Conservation (phyloP, 2,329 filamentous ascomycete genomes). For the Elsinoe perseae region DNA sequence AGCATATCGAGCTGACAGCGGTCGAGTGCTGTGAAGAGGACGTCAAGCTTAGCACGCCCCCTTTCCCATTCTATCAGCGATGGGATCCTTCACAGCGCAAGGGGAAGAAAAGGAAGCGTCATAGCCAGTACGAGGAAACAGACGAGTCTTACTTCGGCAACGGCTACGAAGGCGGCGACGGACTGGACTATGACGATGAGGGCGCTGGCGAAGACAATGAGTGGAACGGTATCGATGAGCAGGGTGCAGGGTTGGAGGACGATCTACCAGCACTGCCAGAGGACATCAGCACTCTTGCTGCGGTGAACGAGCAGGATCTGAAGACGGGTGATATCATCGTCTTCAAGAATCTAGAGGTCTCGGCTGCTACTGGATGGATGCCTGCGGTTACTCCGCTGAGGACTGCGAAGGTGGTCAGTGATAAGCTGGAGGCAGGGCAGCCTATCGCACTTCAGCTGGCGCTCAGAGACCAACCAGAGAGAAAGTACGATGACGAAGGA, state of each 20-base stretch:
- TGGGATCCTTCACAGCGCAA: slow-evolving; percentile 70
- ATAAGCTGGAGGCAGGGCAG: slow-evolving; percentile 18
- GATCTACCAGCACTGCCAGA: slow-evolving; percentile 58
- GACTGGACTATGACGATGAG: slow-evolving; percentile 39
- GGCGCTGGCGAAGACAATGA: slow-evolving; percentile 23
- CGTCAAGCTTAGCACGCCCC: slow-evolving; percentile 63
- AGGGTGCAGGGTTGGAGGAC: slow-evolving; percentile 36
- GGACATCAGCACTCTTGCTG: slow-evolving; percentile 48
- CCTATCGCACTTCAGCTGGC: slow-evolving; percentile 58
- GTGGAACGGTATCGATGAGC: slow-evolving; percentile 21
- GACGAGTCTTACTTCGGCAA: slow-evolving; percentile 27
- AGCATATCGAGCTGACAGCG: slow-evolving; percentile 65
- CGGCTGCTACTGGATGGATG: slow-evolving; percentile 56
- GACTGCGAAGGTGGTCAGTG: slow-evolving; percentile 56
- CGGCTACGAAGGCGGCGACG: slow-evolving; percentile 26
- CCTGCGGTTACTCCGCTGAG: slow-evolving; percentile 55
- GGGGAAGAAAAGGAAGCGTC: slow-evolving; percentile 36
- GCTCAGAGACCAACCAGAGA: slow-evolving; percentile 54
- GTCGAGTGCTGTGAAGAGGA: slow-evolving; percentile 75
- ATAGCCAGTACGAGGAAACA: slow-evolving; percentile 34
- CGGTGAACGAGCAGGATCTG: slow-evolving; percentile 43
- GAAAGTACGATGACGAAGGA: slow-evolving; percentile 61
- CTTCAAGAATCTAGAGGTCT: slow-evolving; percentile 58
- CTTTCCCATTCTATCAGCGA: slow-evolving; percentile 76
- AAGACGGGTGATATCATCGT: slow-evolving; percentile 57